Evolutionary conservation across 108 stramenopile genomes (phyloP).

Genomic region (Phaeodactylum tricornutum): DNA sequence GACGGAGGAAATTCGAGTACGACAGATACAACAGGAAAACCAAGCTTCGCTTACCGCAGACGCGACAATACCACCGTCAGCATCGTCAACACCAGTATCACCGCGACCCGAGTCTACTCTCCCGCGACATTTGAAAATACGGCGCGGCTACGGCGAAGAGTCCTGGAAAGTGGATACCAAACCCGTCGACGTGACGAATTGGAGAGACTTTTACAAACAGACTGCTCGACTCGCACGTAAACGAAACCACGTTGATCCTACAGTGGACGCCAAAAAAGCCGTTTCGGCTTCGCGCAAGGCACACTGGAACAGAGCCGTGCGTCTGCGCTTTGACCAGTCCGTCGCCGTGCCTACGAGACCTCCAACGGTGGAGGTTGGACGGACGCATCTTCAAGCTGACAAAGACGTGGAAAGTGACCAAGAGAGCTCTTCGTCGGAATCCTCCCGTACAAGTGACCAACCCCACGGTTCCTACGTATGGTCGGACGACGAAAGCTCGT

Average conservation of each 20-base stretch:
- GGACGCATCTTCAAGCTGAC: too few species aligned
- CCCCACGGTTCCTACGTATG: slow-evolving; percentile 15
- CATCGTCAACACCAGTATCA: slow-evolving; percentile 1
- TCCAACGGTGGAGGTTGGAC: too few species aligned
- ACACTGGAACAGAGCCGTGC: slow-evolving; percentile 46
- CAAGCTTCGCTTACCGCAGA: not conserved
- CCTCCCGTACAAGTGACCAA: too few species aligned
- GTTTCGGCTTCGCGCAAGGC: too few species aligned
- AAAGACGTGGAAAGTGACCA: too few species aligned
- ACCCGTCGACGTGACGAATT: slow-evolving; percentile 5
- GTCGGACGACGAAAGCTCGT: slow-evolving; percentile 34
- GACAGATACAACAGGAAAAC: slow-evolving; percentile 3
- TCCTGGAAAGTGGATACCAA: slow-evolving; percentile 64
- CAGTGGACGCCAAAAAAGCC: not conserved
- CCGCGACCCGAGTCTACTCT: slow-evolving; percentile 13
- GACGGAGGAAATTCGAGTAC: slow-evolving; percentile 50
- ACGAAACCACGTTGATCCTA: not conserved
- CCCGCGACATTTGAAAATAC: slow-evolving; percentile 53
- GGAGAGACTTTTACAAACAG: not conserved
- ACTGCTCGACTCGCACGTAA: not conserved
- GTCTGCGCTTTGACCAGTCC: slow-evolving; percentile 35
- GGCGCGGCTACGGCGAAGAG: slow-evolving; percentile 57
- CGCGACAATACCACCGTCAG: slow-evolving; percentile 4
- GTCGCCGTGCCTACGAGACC: too few species aligned
- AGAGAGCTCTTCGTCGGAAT: too few species aligned